A percentile compares a stretch with the other conserved stretches of the same genome.
Evolutionary conservation across 1,284 basidiomycete genomes (phyloP).

Genomic region (Melanopsichium pennsylvanicum): DNA sequence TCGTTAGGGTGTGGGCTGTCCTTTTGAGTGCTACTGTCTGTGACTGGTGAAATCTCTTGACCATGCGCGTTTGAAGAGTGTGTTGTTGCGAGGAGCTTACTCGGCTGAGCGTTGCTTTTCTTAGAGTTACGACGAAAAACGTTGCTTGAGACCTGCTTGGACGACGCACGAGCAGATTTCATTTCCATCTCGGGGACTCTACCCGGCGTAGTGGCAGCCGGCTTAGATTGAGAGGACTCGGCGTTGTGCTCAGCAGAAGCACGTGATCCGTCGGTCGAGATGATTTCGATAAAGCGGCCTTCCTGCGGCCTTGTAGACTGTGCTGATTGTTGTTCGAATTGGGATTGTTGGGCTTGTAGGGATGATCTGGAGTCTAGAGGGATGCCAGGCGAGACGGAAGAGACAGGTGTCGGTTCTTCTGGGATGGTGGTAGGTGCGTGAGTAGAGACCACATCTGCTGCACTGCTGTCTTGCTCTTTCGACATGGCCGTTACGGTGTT

Average conservation of each 20-base stretch:
- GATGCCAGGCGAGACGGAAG: conserved; percentile 11
- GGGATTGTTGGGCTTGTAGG: background rate
- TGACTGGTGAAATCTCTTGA: conserved; percentile 5
- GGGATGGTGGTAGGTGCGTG: conserved; percentile 31
- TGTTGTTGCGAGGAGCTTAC: background rate
- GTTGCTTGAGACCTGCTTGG: background rate
- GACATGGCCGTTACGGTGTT: conserved; percentile 1
- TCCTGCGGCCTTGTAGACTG: too few species aligned
- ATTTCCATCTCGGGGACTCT: conserved; percentile 13
- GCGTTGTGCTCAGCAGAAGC: conserved; percentile 27
- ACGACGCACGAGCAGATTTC: background rate
- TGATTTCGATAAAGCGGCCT: conserved; percentile 39
- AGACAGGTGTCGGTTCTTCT: conserved; percentile 26
- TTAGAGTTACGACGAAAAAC: conserved; percentile 11
- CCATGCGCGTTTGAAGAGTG: background rate
- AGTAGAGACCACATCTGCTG: conserved; percentile 7
- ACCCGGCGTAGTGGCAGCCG: too few species aligned
- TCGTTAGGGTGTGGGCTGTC: conserved; percentile 18
- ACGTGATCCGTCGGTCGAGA: conserved; percentile 35
- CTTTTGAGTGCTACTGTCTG: conserved; percentile 16
- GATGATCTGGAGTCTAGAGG: background rate
- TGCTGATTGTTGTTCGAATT: background rate
- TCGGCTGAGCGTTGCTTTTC: conserved; percentile 5
- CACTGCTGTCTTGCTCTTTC: conserved; percentile 1
- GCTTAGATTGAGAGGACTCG: background rate